phyloP scores from a whole-genome alignment of 495 filamentous ascomycete species.

The Penicillium ochrochloron region DNA sequence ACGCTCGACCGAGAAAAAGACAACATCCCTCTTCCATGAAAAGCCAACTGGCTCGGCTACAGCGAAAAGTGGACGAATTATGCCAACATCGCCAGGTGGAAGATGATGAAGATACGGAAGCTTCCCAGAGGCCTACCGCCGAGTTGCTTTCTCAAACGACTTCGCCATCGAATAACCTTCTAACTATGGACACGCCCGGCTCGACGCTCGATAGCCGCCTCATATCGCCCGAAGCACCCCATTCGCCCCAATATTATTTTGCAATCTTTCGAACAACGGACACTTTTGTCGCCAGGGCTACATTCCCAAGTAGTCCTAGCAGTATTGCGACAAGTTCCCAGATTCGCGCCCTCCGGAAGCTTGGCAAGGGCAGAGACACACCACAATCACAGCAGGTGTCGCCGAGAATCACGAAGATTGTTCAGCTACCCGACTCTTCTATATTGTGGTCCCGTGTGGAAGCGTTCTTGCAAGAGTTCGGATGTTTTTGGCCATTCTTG shows the following conservation, averaged over 20 bases:
- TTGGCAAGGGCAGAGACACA: background rate
- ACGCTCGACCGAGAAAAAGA: background rate
- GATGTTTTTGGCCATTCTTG: slow-evolving; percentile 3
- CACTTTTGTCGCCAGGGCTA: background rate
- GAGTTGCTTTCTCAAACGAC: background rate
- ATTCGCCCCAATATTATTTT: background rate
- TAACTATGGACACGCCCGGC: background rate
- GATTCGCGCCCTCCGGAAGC: background rate
- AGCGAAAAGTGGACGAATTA: slow-evolving; percentile 1
- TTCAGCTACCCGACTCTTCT: slow-evolving; percentile 1
- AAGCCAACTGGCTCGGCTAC: background rate
- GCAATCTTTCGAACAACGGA: background rate
- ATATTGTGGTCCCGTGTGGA: background rate
- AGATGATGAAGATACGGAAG: background rate
- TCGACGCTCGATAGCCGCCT: background rate
- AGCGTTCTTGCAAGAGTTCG: slow-evolving; percentile 1
- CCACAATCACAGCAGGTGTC: background rate
- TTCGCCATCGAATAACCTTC: background rate
- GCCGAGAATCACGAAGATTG: background rate
- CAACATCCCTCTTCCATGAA: background rate
- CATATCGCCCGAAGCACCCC: background rate
- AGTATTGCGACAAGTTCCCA: slow-evolving; percentile 1
- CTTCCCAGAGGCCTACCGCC: background rate
- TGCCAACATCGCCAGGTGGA: background rate
- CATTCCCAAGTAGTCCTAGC: background rate